Percentiles rank a stretch among this genome's conserved stretches.
Evolutionary conservation across 345 rosid genomes (phyloP).

Genomic region (Brassica juncea): DNA sequence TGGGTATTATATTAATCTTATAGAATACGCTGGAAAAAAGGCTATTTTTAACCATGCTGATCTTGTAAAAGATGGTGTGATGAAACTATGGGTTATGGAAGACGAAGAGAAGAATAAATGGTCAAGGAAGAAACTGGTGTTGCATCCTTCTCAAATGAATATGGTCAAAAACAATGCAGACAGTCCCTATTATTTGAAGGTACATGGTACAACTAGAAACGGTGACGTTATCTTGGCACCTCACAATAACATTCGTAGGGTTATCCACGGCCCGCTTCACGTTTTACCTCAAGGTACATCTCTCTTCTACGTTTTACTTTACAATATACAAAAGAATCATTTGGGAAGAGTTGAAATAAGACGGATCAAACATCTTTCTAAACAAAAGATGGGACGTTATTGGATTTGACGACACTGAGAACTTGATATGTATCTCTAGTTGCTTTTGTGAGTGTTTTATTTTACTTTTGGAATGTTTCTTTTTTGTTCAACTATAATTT

Average conservation of each 20-base stretch:
- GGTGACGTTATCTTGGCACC: slow-evolving; percentile 6
- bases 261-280: neutral
- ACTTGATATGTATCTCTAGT: slow-evolving; percentile 14
- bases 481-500: neutral
- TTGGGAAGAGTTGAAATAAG: slow-evolving; percentile 1
- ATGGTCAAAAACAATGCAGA: neutral
- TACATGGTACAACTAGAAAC: neutral
- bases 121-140: neutral
- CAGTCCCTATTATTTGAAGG: neutral
- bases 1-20: neutral
- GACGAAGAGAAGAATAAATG: slow-evolving; percentile 6
- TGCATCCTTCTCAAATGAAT: neutral
- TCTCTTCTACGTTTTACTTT: slow-evolving; percentile 1
- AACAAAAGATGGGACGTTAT: neutral
- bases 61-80: neutral
- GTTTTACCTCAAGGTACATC: neutral
- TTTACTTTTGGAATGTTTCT: neutral
- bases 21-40: neutral
- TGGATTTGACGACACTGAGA: slow-evolving; percentile 9
- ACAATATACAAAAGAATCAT: slow-evolving; percentile 19
- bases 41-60: neutral
- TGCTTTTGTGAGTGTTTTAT: neutral
- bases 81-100: neutral
- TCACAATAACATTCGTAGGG: neutral
- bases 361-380: neutral